Evolutionary conservation across 139 green algal species (phyloP).

Genomic region (Chlamydomonas schloesseri): DNA sequence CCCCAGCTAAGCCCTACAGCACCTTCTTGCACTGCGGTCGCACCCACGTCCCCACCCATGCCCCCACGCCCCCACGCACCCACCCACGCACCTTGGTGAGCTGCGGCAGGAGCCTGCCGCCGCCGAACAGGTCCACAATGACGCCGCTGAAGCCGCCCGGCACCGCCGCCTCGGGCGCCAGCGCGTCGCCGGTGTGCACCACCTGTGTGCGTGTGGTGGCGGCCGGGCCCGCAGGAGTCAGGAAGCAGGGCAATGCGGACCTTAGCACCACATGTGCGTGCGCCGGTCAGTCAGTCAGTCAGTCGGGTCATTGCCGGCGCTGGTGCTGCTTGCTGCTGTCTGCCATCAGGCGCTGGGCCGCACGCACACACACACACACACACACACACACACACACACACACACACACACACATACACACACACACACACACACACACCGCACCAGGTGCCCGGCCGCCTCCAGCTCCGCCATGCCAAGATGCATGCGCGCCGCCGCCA

Average conservation of each 20-base stretch:
- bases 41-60: no score
- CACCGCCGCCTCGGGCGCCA: neutral
- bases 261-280: no score
- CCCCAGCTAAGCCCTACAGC: no score
- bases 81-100: constrained; percentile 19
- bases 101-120: neutral
- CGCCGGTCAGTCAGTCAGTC: neutral
- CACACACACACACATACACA: neutral
- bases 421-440: neutral
- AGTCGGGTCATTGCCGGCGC: no score
- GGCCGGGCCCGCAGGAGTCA: neutral
- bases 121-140: constrained; percentile 2
- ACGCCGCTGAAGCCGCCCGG: constrained; percentile 6
- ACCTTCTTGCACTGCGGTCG: no score
- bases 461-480: constrained; percentile 3
- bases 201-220: neutral
- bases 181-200: constrained; percentile 6
- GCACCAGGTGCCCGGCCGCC: neutral
- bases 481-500: neutral
- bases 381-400: no score
- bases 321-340: no score
- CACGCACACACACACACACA: no score
- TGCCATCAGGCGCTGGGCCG: no score
- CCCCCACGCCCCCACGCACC: no score
- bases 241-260: neutral